Conservation (phyloP, 495 filamentous ascomycete species). For the Cladorrhinum samala region DNA sequence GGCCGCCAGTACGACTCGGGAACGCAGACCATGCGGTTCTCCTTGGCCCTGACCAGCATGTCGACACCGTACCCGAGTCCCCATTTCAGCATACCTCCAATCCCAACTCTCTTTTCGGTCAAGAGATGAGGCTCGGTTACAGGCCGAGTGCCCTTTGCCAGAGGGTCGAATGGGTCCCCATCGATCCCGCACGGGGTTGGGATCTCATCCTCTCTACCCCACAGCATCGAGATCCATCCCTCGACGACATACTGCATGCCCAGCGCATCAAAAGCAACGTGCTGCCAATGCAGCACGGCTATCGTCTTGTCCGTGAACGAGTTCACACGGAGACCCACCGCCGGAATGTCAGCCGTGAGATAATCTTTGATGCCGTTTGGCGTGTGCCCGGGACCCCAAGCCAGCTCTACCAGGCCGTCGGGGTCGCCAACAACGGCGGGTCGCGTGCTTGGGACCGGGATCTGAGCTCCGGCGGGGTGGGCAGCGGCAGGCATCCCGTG, state of each 20-base stretch:
- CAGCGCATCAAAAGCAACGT: constrained; percentile 24
- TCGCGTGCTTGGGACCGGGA: constrained; percentile 20
- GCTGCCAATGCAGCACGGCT: constrained; percentile 31
- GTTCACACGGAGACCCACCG: constrained; percentile 24
- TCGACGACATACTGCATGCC: constrained; percentile 21
- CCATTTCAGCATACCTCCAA: constrained; percentile 25
- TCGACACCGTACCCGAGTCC: constrained; percentile 19
- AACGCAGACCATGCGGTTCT: constrained; percentile 33
- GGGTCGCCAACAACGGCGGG: constrained; percentile 22
- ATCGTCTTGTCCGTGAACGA: constrained; percentile 27
- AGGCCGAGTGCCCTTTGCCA: constrained; percentile 9
- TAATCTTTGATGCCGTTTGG: constrained; percentile 24
- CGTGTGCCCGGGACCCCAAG: constrained; percentile 16
- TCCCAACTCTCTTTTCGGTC: constrained; percentile 11
- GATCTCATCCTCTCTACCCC: constrained; percentile 18
- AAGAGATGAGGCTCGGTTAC: constrained; percentile 15
- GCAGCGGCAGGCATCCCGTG: constrained; percentile 19
- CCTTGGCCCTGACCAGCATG: constrained; percentile 24
- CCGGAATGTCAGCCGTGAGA: constrained; percentile 12
- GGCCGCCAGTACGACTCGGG: constrained; percentile 20
- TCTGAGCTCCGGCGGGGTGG: constrained; percentile 27
- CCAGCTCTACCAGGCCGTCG: constrained; percentile 19
- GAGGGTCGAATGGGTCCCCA: constrained; percentile 13
- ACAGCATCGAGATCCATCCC: constrained; percentile 19
- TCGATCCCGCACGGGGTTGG: constrained; percentile 15